phyloP scores from a whole-genome alignment of 2,329 filamentous ascomycete species.

The Aspergillus novofumigatus region DNA sequence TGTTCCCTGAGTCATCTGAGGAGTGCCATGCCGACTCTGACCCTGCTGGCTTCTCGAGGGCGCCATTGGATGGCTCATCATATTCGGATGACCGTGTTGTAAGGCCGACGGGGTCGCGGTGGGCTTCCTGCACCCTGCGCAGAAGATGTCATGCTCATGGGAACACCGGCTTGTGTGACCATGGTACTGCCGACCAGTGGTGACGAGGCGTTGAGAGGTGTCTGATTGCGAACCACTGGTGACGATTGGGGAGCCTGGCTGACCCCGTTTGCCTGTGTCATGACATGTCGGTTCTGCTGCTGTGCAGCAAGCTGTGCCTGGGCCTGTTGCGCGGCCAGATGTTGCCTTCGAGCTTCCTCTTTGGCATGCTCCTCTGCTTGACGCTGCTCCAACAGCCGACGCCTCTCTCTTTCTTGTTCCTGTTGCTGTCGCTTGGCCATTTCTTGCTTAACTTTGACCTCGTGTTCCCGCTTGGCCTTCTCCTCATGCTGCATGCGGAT shows the following conservation, averaged over 20 bases:
- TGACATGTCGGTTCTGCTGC: slow-evolving; percentile 51
- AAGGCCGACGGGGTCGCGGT: slow-evolving; percentile 42
- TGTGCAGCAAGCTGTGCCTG: slow-evolving; percentile 38
- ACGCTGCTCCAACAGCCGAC: slow-evolving; percentile 40
- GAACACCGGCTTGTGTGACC: slow-evolving; percentile 36
- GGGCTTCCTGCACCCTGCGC: slow-evolving; percentile 46
- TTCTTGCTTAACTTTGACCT: slow-evolving; percentile 48
- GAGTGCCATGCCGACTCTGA: slow-evolving; percentile 45
- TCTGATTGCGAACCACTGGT: slow-evolving; percentile 45
- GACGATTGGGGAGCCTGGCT: slow-evolving; percentile 44
- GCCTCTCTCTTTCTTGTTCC: slow-evolving; percentile 47
- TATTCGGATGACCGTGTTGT: slow-evolving; percentile 45
- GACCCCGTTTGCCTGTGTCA: slow-evolving; percentile 42
- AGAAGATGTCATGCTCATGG: slow-evolving; percentile 44
- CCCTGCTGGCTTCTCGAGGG: slow-evolving; percentile 44
- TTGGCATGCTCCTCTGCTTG: slow-evolving; percentile 42
- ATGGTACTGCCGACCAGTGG: slow-evolving; percentile 40
- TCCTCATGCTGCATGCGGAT: slow-evolving; percentile 76
- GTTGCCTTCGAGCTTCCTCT: slow-evolving; percentile 37
- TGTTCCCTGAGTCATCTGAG: slow-evolving; percentile 45
- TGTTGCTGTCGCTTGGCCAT: slow-evolving; percentile 45
- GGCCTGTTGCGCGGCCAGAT: slow-evolving; percentile 45
- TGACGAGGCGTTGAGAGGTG: slow-evolving; percentile 44
- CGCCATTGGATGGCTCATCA: slow-evolving; percentile 44
- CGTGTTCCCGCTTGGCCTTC: slow-evolving; percentile 51